These are phyloP conservation scores for Lipomyces kockii DNA, from an alignment of 805 yeast species.

Conservation along the genomic window DNA sequence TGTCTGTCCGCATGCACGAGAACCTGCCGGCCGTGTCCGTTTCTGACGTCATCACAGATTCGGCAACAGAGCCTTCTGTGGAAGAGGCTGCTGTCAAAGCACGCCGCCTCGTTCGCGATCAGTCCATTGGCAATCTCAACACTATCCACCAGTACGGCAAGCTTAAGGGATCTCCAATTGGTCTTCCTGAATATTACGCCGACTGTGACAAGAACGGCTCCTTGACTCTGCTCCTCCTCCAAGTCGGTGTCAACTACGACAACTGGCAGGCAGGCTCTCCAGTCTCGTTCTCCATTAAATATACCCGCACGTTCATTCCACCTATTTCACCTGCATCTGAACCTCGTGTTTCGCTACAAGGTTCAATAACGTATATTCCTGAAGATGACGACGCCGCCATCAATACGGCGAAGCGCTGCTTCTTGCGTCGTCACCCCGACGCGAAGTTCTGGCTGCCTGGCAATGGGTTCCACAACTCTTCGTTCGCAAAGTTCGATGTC, in stretches of 20 bases:
- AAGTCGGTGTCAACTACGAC: slow-evolving; percentile 62
- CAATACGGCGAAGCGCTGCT: slow-evolving; percentile 52
- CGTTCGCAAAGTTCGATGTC: slow-evolving; percentile 68
- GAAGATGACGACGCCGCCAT: slow-evolving; percentile 48
- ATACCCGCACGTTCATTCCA: slow-evolving; percentile 13
- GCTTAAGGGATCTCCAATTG: slow-evolving; percentile 58
- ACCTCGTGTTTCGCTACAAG: slow-evolving; percentile 68
- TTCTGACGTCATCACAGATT: not conserved
- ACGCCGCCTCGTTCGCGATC: slow-evolving; percentile 60
- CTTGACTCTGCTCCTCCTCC: slow-evolving; percentile 66
- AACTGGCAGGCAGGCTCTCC: slow-evolving; percentile 34
- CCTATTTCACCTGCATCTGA: slow-evolving; percentile 62
- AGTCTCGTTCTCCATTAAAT: slow-evolving; percentile 27
- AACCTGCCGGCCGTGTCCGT: not conserved
- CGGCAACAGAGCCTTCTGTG: slow-evolving; percentile 19
- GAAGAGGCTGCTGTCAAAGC: slow-evolving; percentile 58
- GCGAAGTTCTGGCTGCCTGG: slow-evolving; percentile 76
- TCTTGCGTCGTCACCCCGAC: slow-evolving; percentile 68
- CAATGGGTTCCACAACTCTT: slow-evolving; percentile 61
- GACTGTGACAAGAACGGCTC: slow-evolving; percentile 69
- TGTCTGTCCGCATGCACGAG: not conserved
- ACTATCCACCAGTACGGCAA: slow-evolving; percentile 54
- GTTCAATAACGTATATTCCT: slow-evolving; percentile 54
- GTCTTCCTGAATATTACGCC: slow-evolving; percentile 74
- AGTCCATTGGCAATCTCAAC: slow-evolving; percentile 62